Conservation (phyloP, 768 basidiomycete genomes). For the Lentinula raphanica region DNA sequence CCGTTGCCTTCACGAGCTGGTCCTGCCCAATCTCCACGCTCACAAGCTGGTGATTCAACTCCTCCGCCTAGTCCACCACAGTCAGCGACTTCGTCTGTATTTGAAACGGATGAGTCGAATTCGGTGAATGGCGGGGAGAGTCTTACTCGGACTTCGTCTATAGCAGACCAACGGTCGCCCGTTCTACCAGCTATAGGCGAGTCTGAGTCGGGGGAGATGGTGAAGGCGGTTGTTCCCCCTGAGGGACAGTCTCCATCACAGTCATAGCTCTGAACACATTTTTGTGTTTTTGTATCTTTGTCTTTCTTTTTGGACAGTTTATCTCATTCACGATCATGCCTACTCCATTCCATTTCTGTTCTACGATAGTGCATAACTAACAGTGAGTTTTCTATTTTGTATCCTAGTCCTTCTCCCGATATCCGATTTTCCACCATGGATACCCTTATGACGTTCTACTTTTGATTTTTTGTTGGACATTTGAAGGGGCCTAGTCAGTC, state of each 20-base stretch:
- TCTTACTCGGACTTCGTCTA: slow-evolving; percentile 1
- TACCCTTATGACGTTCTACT: neutral
- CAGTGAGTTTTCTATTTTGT: neutral
- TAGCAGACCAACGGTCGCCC: neutral
- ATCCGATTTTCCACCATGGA: neutral
- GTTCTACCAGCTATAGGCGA: slow-evolving; percentile 2
- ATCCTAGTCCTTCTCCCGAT: neutral
- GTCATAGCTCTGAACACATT: neutral
- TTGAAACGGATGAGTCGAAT: slow-evolving; percentile 18
- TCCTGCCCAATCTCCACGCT: slow-evolving; percentile 19
- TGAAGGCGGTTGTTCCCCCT: neutral
- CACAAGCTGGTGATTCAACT: slow-evolving; percentile 4
- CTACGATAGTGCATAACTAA: neutral
- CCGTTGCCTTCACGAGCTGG: slow-evolving; percentile 19
- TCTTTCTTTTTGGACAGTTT: neutral
- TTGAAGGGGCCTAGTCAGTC: neutral
- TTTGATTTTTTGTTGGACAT: neutral
- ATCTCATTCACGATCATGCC: too few species aligned
- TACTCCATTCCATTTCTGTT: neutral
- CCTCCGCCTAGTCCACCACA: slow-evolving; percentile 20
- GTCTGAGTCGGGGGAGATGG: neutral
- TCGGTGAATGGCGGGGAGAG: slow-evolving; percentile 6
- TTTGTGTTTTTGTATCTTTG: neutral
- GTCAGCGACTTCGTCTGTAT: slow-evolving; percentile 18
- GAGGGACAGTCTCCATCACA: neutral